Evolutionary conservation across 2,329 filamentous ascomycete species (phyloP).

Genomic region (Ophiostoma sp.): DNA sequence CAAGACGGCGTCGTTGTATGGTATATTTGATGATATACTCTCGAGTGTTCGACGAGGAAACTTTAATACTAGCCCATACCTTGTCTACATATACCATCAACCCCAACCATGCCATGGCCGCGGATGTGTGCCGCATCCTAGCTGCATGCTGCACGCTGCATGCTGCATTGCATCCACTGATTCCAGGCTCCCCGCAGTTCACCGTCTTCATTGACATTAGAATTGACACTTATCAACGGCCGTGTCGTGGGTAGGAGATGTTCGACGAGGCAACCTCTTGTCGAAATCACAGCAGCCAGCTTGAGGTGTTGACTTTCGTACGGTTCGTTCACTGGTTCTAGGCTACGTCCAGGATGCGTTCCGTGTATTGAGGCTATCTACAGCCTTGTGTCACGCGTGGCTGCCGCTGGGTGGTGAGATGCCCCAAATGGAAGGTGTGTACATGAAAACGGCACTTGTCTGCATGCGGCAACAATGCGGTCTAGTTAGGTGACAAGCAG

Average conservation of each 20-base stretch:
- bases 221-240: background rate
- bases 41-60: too few relatives aligned
- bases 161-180: background rate
- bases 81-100: background rate
- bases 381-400: background rate
- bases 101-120: background rate
- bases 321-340: too few relatives aligned
- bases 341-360: background rate
- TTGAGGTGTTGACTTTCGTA: background rate
- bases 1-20: background rate
- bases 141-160: background rate
- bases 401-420: background rate
- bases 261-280: background rate
- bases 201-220: background rate
- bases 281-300: background rate
- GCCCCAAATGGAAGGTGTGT: background rate
- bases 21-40: background rate
- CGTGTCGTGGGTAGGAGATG: background rate
- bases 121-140: background rate
- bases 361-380: background rate
- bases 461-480: background rate
- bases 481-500: background rate
- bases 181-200: background rate
- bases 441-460: background rate
- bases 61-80: too few relatives aligned